Percentiles rank a stretch among this genome's conserved stretches.
Evolutionary conservation across 768 basidiomycete genomes (phyloP).

Genomic region (Baorangia bicolor): DNA sequence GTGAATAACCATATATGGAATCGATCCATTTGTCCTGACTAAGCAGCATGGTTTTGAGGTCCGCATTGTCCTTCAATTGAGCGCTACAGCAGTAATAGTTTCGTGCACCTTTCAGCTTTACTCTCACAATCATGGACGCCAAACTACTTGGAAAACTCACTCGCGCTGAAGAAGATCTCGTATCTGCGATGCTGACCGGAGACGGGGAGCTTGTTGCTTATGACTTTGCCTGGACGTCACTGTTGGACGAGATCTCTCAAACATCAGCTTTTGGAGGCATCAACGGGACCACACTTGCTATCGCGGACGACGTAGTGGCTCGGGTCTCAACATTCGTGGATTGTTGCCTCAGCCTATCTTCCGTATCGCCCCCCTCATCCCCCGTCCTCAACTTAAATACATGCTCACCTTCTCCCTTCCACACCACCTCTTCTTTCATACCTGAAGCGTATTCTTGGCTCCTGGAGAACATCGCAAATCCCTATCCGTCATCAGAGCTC

Average conservation of each 20-base stretch:
- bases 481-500: conserved; percentile 41
- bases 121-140: not conserved
- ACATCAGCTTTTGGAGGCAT: not conserved
- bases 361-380: not conserved
- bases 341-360: not conserved
- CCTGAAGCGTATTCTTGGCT: conserved; percentile 42
- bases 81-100: no score
- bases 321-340: not conserved
- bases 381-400: not conserved
- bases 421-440: not conserved
- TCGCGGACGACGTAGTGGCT: not conserved
- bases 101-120: not conserved
- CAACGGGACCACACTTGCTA: not conserved
- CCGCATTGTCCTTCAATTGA: not conserved
- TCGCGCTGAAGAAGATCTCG: not conserved
- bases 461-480: conserved; percentile 45
- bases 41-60: not conserved
- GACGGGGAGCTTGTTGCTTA: not conserved
- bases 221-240: not conserved
- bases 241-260: not conserved
- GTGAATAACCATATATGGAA: no score
- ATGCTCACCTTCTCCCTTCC: not conserved
- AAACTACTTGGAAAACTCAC: not conserved
- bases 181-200: not conserved
- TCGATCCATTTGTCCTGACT: not conserved